phyloP scores from a whole-genome alignment of 108 stramenopile genomes.

The Cyclostephanos invisitatus region DNA sequence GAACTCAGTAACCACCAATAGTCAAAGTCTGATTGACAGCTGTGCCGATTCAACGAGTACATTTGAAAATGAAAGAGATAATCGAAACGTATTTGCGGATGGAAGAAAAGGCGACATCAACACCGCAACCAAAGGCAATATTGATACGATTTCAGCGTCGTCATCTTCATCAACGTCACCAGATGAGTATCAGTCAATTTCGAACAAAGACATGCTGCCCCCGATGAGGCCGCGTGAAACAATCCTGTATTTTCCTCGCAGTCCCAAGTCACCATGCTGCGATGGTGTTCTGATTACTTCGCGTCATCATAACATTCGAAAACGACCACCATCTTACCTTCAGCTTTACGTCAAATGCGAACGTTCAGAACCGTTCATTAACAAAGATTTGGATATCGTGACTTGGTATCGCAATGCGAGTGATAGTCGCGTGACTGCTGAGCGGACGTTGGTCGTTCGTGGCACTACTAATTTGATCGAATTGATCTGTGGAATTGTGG shows the following conservation, averaged over 20 bases:
- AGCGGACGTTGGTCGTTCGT: slow-evolving; percentile 43
- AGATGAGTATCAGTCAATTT: slow-evolving; percentile 23
- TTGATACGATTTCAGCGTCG: neutral
- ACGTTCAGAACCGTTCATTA: slow-evolving; percentile 35
- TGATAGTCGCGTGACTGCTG: slow-evolving; percentile 35
- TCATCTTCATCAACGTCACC: neutral
- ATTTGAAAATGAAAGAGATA: neutral
- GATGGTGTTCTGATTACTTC: neutral
- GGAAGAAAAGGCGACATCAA: neutral
- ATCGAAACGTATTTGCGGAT: neutral
- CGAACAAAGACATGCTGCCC: slow-evolving; percentile 30
- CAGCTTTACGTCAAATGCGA: slow-evolving; percentile 49
- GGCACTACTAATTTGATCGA: slow-evolving; percentile 35
- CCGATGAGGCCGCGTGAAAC: slow-evolving; percentile 24
- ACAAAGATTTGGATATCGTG: slow-evolving; percentile 35
- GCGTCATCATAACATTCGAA: slow-evolving; percentile 6
- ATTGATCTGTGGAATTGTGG: slow-evolving; percentile 20
- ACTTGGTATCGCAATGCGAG: slow-evolving; percentile 31
- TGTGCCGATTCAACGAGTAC: slow-evolving; percentile 1
- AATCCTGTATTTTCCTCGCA: slow-evolving; percentile 16
- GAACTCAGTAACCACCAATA: neutral
- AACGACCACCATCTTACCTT: slow-evolving; percentile 38
- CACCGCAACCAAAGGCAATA: neutral
- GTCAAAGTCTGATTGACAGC: slow-evolving; percentile 1
- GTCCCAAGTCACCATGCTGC: slow-evolving; percentile 6